Percentiles rank a stretch among this genome's conserved stretches.
phyloP scores from a whole-genome alignment of 306 rosid species.

The Prosopis cineraria region DNA sequence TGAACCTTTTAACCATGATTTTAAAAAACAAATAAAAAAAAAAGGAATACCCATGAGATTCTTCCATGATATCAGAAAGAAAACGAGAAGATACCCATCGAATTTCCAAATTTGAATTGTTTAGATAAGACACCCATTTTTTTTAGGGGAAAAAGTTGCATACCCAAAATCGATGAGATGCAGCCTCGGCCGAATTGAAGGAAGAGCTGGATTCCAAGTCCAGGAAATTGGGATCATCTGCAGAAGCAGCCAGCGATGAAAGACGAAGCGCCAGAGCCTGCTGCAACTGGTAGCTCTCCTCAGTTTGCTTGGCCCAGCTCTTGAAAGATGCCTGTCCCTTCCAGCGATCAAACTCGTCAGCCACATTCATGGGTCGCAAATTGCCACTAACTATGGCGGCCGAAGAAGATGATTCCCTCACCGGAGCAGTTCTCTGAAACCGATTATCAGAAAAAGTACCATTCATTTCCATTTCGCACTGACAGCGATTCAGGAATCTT shows the following conservation, averaged over 20 bases:
- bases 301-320: conserved; percentile 52
- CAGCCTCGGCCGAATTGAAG: conserved; percentile 23
- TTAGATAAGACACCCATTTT: too few relatives aligned
- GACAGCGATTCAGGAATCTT: background rate
- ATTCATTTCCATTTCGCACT: background rate
- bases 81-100: background rate
- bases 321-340: conserved; percentile 28
- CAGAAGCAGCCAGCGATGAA: conserved; percentile 37
- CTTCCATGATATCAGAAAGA: background rate
- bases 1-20: background rate
- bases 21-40: background rate
- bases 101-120: background rate
- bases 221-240: conserved; percentile 36
- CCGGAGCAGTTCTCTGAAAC: background rate
- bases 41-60: background rate
- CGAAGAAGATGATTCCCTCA: background rate
- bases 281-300: conserved; percentile 57
- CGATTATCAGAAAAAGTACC: background rate
- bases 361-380: background rate
- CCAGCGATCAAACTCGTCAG: conserved; percentile 17
- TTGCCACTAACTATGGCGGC: background rate
- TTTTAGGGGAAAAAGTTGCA: background rate
- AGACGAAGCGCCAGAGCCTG: conserved; percentile 55
- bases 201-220: conserved; percentile 21
- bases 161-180: conserved; percentile 56